A percentile compares a stretch with the other conserved stretches of the same genome.
These are phyloP conservation scores for Barbarea vulgaris DNA, from an alignment of 345 rosid species.

Conservation along the genomic window DNA sequence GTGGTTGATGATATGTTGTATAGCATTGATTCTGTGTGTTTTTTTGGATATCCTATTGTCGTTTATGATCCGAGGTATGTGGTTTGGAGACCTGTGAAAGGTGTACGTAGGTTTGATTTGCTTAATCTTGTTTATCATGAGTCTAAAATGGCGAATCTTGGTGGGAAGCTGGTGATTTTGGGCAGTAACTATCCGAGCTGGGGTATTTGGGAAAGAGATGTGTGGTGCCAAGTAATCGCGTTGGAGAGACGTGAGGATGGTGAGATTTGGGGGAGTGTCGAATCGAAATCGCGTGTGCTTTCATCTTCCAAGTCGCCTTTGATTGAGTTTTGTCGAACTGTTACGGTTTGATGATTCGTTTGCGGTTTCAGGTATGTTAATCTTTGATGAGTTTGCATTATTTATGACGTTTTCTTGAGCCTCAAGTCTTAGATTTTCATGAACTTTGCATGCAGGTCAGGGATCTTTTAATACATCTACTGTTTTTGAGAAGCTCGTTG, in stretches of 20 bases:
- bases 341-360: not conserved
- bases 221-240: not conserved
- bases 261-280: not conserved
- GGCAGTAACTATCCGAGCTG: not conserved
- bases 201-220: not conserved
- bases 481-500: not conserved
- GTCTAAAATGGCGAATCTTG: not conserved
- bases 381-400: not conserved
- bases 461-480: not conserved
- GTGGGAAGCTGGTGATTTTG: conserved; percentile 14
- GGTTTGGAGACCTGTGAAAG: not conserved
- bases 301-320: accelerated
- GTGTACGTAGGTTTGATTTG: not conserved
- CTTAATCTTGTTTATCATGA: not conserved
- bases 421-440: not conserved
- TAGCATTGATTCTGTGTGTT: not conserved
- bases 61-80: not conserved
- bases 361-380: not conserved
- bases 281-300: not conserved
- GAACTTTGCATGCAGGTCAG: not conserved
- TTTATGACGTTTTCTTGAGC: not conserved
- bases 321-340: not conserved
- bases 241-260: not conserved
- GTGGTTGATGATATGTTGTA: not conserved
- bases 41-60: not conserved